These are phyloP conservation scores for Tricharina praecox DNA, from an alignment of 495 filamentous ascomycete species.

Conservation along the genomic window DNA sequence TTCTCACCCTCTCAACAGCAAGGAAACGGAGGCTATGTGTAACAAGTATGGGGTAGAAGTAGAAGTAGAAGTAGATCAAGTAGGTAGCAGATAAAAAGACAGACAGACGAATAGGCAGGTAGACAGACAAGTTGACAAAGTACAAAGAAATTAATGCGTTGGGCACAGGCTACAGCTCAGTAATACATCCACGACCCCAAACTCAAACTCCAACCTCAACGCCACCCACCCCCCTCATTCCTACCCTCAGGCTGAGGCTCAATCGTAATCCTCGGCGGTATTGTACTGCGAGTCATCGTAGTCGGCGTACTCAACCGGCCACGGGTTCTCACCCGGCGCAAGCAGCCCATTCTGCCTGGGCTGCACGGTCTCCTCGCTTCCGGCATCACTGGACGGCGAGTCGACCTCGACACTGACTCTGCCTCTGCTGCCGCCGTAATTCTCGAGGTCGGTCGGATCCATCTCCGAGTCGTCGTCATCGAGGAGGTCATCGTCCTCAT, in stretches of 20 bases:
- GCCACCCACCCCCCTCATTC: neutral
- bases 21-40: no score
- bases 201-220: neutral
- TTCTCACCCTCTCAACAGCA: no score
- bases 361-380: slow-evolving; percentile 4
- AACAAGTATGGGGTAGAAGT: no score
- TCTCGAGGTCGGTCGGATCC: slow-evolving; percentile 1
- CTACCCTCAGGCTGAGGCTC: neutral
- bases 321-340: neutral
- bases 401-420: neutral
- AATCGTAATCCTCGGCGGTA: slow-evolving; percentile 9
- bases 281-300: slow-evolving; percentile 9
- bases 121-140: no score
- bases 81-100: no score
- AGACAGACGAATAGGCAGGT: no score
- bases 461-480: slow-evolving; percentile 1
- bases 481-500: slow-evolving; percentile 2
- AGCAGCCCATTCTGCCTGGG: neutral
- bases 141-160: no score
- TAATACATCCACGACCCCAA: no score
- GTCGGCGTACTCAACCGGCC: slow-evolving; percentile 1
- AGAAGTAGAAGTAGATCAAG: no score
- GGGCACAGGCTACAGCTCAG: no score
- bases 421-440: neutral
- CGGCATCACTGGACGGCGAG: neutral